Evolutionary conservation across 148 eudicot genomes (phyloP).

Genomic region (Vaccinium corymbosum): DNA sequence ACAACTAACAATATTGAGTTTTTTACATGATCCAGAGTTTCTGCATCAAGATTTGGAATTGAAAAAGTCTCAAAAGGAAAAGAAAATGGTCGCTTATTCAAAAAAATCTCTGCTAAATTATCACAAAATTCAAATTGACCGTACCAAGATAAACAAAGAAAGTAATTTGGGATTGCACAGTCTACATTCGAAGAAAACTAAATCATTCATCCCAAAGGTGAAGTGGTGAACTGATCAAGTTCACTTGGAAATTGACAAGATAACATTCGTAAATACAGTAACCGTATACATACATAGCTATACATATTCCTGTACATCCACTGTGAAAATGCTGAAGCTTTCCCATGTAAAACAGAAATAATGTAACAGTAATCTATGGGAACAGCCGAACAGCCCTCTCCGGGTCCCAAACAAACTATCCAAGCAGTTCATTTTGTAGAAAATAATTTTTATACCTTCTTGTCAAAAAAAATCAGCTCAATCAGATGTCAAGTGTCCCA

Average conservation of each 20-base stretch:
- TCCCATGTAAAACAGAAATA: neutral
- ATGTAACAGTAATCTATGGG: no score
- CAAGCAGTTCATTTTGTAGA: no score
- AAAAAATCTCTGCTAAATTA: neutral
- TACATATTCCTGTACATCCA: neutral
- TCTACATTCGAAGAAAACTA: neutral
- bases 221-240: neutral
- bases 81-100: neutral
- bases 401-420: no score
- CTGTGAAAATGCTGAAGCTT: neutral
- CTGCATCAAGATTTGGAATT: neutral
- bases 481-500: no score
- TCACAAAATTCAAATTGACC: neutral
- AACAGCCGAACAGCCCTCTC: no score
- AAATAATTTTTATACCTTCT: no score
- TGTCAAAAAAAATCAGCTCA: no score
- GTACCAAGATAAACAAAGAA: neutral
- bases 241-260: neutral
- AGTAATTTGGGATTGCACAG: neutral
- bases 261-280: neutral
- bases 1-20: neutral
- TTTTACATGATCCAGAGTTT: neutral
- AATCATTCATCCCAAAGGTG: neutral
- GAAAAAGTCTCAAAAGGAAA: neutral
- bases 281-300: neutral